Base-by-base conservation (phyloP, 2,329 filamentous ascomycete species). In the Grosmannia serpens region DNA sequence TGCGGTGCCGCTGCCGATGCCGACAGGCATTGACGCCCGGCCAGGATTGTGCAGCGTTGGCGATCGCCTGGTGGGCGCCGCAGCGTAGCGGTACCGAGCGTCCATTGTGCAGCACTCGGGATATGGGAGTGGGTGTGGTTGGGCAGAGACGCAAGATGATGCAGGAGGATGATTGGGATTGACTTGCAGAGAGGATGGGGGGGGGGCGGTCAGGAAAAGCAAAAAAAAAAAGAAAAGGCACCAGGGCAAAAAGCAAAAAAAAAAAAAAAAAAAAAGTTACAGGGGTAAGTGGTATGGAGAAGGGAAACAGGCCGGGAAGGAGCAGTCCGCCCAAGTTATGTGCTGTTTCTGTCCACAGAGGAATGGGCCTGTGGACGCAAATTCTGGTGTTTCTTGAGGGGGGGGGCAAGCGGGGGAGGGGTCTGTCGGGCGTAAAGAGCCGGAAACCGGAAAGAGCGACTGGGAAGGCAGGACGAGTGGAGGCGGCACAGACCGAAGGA, bases 11-110 rank as follows among this genome's bases (percentile, higher is more conserved):
- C 41, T 44, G 44, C 74, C 74, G 55, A 80, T 70, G 66, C 73
- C 74, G 53, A 75, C 71, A 6, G 80, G 79, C 65, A 82, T 67
- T 22, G 78, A 81, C 38, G 77, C 69, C 58, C 79, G 74, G 60
- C 75, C 77, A 44, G 78, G 77, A 64, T 75, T 77, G 65, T 65
- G 57, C 15, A 64, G 67, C 3, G 70, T 68, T 61, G 73, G 73
- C 60, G 79, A 75, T 60, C 77, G 73, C 56, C 73, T 71, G 60
- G 74, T 68, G 13, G 61, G 35, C 1, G 53, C 35, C 10, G 58
- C 24, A 27, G 31, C 58, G 69, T 63, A 64, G 50, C 56, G 63
- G 38, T 56, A 62, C 17, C 62, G 60, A 35, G 55, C 54, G 31
- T 64, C 63, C 63, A 64, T 64, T 35, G 53, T 47, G 49, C n/a